These are phyloP conservation scores for Epithele typhae DNA, from an alignment of 768 basidiomycete genomes.

Conservation along the genomic window DNA sequence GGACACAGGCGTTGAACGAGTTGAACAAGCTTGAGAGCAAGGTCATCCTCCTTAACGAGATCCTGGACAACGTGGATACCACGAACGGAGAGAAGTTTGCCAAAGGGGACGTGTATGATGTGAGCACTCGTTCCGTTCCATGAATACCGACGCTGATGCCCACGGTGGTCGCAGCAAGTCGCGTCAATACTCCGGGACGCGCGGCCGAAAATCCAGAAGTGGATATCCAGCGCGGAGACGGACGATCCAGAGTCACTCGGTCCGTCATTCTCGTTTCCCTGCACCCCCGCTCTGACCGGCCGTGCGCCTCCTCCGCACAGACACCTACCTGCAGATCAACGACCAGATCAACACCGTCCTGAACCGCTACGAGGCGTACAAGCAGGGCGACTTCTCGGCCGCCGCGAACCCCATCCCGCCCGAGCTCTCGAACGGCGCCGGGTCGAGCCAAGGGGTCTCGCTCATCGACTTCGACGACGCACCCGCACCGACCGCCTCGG, in stretches of 20 bases:
- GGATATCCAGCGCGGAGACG: slow-evolving; percentile 91
- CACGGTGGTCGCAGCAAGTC: slow-evolving; percentile 65
- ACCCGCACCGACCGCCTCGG: slow-evolving; percentile 16
- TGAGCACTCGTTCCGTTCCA: slow-evolving; percentile 33
- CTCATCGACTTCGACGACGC: slow-evolving; percentile 78
- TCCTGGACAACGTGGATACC: slow-evolving; percentile 87
- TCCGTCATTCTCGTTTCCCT: slow-evolving; percentile 24
- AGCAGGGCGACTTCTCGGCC: slow-evolving; percentile 78
- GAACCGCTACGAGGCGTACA: slow-evolving; percentile 88
- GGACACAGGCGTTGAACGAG: slow-evolving; percentile 82
- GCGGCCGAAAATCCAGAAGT: slow-evolving; percentile 93
- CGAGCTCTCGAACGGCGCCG: slow-evolving; percentile 40
- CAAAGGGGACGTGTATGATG: slow-evolving; percentile 90
- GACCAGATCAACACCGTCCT: slow-evolving; percentile 96
- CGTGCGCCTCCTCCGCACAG: slow-evolving; percentile 39
- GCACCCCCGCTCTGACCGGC: no score
- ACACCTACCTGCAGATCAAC: slow-evolving; percentile 92
- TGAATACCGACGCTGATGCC: not conserved
- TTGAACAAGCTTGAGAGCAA: slow-evolving; percentile 94
- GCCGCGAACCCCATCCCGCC: slow-evolving; percentile 66
- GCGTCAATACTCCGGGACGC: slow-evolving; percentile 75
- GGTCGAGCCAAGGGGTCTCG: slow-evolving; percentile 35
- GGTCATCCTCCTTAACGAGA: slow-evolving; percentile 92
- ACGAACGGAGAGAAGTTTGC: slow-evolving; percentile 74
- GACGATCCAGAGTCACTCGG: slow-evolving; percentile 89